phyloP scores from a whole-genome alignment of 495 filamentous ascomycete species.

The Aspergillus bertholletiae region DNA sequence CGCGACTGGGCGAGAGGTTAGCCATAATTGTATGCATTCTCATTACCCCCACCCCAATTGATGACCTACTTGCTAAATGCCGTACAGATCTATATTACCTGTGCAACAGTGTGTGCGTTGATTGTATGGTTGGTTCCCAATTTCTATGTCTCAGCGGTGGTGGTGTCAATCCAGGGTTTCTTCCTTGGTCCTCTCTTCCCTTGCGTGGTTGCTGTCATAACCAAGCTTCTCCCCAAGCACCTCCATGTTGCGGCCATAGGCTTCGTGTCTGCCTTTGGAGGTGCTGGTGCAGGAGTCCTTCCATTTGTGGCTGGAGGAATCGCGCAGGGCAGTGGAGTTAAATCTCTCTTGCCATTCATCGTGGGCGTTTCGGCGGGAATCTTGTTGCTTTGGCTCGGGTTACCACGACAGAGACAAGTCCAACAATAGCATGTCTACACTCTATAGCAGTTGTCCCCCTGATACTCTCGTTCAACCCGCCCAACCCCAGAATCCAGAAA shows the following conservation, averaged over 20 bases:
- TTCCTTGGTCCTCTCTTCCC: slow-evolving; percentile 63
- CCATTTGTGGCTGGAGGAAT: slow-evolving; percentile 72
- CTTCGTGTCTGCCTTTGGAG: slow-evolving; percentile 74
- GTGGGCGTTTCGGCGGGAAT: slow-evolving; percentile 38
- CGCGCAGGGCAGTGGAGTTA: slow-evolving; percentile 65
- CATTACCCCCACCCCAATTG: not conserved
- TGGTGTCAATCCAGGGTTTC: slow-evolving; percentile 63
- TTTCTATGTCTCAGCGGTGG: slow-evolving; percentile 65
- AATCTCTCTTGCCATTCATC: slow-evolving; percentile 64
- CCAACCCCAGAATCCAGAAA: too few species aligned
- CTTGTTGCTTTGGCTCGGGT: not conserved
- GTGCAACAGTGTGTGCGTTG: slow-evolving; percentile 50
- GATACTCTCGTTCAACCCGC: too few species aligned
- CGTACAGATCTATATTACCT: slow-evolving; percentile 45
- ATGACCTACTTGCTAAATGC: not conserved
- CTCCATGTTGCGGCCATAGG: slow-evolving; percentile 75
- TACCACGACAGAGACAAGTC: too few species aligned
- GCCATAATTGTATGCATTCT: not conserved
- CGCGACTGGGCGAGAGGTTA: slow-evolving; percentile 48
- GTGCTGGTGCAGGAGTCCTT: slow-evolving; percentile 65
- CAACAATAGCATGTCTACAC: too few species aligned
- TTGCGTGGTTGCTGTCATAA: slow-evolving; percentile 66
- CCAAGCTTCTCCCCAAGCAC: slow-evolving; percentile 68
- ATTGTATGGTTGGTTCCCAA: slow-evolving; percentile 64
- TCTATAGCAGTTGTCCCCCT: too few species aligned